phyloP scores from a whole-genome alignment of 306 rosid genomes.

The Dalbergia oliveri region DNA sequence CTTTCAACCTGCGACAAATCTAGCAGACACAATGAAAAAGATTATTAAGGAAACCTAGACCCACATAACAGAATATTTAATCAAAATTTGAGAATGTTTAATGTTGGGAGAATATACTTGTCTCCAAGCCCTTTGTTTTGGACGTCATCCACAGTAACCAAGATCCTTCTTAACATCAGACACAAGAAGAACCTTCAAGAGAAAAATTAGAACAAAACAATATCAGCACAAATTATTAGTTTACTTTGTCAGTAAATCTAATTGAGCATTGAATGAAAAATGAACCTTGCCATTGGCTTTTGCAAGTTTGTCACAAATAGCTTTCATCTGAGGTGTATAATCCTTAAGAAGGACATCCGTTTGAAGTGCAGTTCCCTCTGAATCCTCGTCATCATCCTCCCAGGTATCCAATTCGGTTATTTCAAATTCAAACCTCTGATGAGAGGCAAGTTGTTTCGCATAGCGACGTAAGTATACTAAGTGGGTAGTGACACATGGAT shows the following conservation, averaged over 20 bases:
- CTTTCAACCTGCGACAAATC: conserved; percentile 73
- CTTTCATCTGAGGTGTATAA: conserved; percentile 76
- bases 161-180: conserved; percentile 83
- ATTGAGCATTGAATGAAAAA: conserved; percentile 25
- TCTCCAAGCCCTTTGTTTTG: conserved; percentile 81
- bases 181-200: conserved; percentile 81
- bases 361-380: conserved; percentile 44
- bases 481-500: conserved; percentile 68
- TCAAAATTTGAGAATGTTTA: conserved; percentile 35
- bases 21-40: conserved; percentile 45
- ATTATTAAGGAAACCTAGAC: conserved; percentile 24
- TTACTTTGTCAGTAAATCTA: not conserved
- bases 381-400: conserved; percentile 32
- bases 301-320: conserved; percentile 72
- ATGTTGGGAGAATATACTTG: conserved; percentile 53
- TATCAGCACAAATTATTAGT: conserved; percentile 42
- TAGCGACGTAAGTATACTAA: conserved; percentile 79
- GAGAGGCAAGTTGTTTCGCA: conserved; percentile 70
- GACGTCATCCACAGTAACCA: conserved; percentile 70
- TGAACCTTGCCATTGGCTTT: conserved; percentile 84
- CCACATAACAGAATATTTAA: conserved; percentile 21
- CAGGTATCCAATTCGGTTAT: conserved; percentile 53
- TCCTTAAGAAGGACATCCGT: conserved; percentile 74
- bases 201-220: conserved; percentile 31
- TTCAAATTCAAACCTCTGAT: conserved; percentile 76